Conservation (phyloP, 257 asterid genomes). For the Eucommia ulmoides region DNA sequence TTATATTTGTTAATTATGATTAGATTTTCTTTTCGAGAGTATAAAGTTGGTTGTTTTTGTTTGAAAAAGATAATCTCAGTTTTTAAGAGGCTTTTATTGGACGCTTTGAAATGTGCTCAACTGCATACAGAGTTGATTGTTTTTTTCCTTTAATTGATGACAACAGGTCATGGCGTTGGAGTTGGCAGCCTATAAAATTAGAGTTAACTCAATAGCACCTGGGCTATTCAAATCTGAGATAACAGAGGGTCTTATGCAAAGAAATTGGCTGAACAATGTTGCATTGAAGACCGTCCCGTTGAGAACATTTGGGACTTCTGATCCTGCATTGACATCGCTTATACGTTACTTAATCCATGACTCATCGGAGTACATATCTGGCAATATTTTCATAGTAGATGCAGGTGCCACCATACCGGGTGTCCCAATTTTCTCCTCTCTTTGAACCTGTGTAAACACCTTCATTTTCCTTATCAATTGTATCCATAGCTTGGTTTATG, state of each 20-base stretch:
- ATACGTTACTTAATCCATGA: background rate
- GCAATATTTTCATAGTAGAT: background rate
- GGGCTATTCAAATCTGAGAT: background rate
- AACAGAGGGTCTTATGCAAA: background rate
- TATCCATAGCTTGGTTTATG: too few relatives aligned
- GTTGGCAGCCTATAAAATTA: background rate
- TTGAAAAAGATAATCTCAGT: too few relatives aligned
- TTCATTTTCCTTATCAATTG: too few relatives aligned
- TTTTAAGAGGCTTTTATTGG: too few relatives aligned
- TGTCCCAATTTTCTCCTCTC: background rate
- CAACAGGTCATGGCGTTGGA: background rate
- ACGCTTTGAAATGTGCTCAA: too few relatives aligned
- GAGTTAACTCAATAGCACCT: background rate
- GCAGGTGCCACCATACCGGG: background rate
- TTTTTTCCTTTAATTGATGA: too few relatives aligned
- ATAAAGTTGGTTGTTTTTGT: too few relatives aligned
- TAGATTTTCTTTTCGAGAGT: too few relatives aligned
- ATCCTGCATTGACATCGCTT: background rate
- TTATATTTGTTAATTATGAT: too few relatives aligned
- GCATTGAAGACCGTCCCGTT: background rate
- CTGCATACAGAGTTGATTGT: too few relatives aligned
- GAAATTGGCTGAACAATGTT: background rate
- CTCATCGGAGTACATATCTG: background rate
- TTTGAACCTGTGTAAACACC: background rate
- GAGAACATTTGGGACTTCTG: background rate